Evolutionary conservation across 176 grass and related monocot genomes (phyloP), one percentile per base, ranked within the genome.

Genomic region (Rhynchospora tenuis): DNA sequence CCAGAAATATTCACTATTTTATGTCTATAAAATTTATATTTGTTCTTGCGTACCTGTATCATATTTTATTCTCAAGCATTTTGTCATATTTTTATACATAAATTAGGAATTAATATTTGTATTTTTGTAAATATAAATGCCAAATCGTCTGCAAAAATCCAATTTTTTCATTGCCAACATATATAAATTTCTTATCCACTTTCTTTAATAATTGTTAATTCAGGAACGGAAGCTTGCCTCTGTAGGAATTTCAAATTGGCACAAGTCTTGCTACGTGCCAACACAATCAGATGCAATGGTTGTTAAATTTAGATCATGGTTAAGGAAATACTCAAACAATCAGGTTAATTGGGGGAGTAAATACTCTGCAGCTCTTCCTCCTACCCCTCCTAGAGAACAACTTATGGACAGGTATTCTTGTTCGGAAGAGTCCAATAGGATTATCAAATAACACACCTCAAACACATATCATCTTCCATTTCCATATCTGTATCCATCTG

Each of bases 261-360:
- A 85, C 2, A 90, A 88, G 64, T 57, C 59, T 43, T 93, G 92
- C 68, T 94, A 92, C n/a, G 90, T 90, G 80, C 90, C 94, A 10
- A 97, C 94, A 54, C 67, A 92, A 28, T 89, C 94, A 13, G 91
- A 97, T 57, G 68, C 13, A 78, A 88, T 94, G 85, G 83, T 94
- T 50, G 47, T 97, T 45, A 80, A 88, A 74, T 97, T 88, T 84
- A 94, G 88, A 62, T 92, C 81, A 66, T 97, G 94, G 94, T 89
- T 94, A 59, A 92, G 79, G 59, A 97, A 90, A 66, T 90, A 94
- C 76, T 86, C 86, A 71, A 85, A 88, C 59, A 67, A 73, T 77
- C 80, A 86, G 46, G 3, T 94, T 54, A 85, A 83, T 24, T 97
- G 92, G 90, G 83, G 84, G 45, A 77, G 23, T 4, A 73, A 79